phyloP scores from a whole-genome alignment of 331 rosid species.

The Malus hybrid region DNA sequence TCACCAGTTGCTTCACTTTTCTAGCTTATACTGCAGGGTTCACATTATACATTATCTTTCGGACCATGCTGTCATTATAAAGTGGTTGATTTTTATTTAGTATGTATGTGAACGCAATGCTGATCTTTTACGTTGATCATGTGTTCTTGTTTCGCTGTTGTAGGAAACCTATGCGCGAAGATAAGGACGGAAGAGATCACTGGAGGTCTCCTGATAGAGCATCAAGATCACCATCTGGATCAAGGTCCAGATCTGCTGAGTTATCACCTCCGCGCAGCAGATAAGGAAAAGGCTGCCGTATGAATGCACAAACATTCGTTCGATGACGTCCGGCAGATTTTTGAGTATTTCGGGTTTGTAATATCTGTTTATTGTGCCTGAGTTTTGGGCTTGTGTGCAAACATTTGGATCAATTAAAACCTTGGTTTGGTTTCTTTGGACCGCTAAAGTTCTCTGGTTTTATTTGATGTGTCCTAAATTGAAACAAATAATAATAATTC shows the following conservation, averaged over 20 bases:
- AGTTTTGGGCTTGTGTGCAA: conserved; percentile 22
- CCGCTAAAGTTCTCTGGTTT: not conserved
- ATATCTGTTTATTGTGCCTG: conserved; percentile 12
- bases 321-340: not conserved
- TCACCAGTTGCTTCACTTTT: not conserved
- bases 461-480: not conserved
- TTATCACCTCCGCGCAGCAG: conserved; percentile 66
- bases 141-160: conserved; percentile 4
- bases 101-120: not conserved
- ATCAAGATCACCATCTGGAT: conserved; percentile 73
- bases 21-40: not conserved
- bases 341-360: not conserved
- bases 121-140: not conserved
- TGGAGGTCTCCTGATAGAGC: conserved; percentile 62
- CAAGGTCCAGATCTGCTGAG: conserved; percentile 74
- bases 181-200: conserved; percentile 52
- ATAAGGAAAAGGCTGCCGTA: conserved; percentile 22
- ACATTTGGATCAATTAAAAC: not conserved
- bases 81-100: conserved; percentile 3
- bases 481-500: not conserved
- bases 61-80: not conserved
- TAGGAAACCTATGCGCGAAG: conserved; percentile 57
- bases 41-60: not conserved
- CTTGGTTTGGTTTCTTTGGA: conserved; percentile 9
- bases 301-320: not conserved